Evolutionary conservation across 805 yeast species (phyloP).

Genomic region (Candida qinlingensis): DNA sequence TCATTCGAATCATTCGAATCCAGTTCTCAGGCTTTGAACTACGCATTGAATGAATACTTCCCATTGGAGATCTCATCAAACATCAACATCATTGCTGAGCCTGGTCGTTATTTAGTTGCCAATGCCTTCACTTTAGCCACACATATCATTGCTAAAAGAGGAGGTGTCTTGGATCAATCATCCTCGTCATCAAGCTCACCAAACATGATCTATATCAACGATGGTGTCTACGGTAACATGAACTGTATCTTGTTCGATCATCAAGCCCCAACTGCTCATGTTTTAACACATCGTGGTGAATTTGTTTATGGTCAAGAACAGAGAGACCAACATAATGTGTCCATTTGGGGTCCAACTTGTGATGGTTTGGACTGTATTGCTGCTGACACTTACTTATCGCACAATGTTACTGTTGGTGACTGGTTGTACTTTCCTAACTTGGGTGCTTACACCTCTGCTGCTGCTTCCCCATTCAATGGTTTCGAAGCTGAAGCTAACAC

Average conservation of each 20-base stretch:
- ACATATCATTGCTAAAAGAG: conserved; percentile 81
- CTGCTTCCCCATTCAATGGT: conserved; percentile 92
- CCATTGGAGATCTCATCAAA: conserved; percentile 33
- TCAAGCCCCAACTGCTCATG: conserved; percentile 68
- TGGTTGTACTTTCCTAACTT: conserved; percentile 81
- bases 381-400: conserved; percentile 43
- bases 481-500: conserved; percentile 59
- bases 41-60: conserved; percentile 54
- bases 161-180: conserved; percentile 27
- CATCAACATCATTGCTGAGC: conserved; percentile 76
- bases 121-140: conserved; percentile 80
- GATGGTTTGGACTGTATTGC: conserved; percentile 90
- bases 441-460: conserved; percentile 92
- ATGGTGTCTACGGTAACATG: conserved; percentile 93
- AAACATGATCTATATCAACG: conserved; percentile 83
- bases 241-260: conserved; percentile 93
- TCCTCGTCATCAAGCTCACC: conserved; percentile 24
- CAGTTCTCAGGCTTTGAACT: conserved; percentile 52
- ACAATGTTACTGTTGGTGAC: conserved; percentile 74
- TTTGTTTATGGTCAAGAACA: conserved; percentile 32
- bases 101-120: conserved; percentile 88
- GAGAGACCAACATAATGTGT: conserved; percentile 35
- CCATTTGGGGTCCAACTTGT: conserved; percentile 98
- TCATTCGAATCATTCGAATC: conserved; percentile 54
- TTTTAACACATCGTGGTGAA: conserved; percentile 50